Evolutionary conservation across 148 eudicot genomes (phyloP), one percentile per base, ranked within the genome.

Genomic region (Vaccinium darrowii): DNA sequence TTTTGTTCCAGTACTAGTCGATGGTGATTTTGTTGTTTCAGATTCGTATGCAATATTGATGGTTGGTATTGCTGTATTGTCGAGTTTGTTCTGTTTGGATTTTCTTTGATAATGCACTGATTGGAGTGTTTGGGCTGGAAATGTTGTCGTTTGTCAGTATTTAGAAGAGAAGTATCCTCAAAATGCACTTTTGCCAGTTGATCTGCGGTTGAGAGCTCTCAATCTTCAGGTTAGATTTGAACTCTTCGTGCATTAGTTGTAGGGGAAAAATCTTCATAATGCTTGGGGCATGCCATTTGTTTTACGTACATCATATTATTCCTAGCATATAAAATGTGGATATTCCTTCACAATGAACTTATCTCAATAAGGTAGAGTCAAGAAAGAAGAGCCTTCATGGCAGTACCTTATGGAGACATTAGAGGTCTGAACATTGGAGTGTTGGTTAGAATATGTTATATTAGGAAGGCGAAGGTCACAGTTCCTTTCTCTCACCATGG

Each of bases 1-100:
- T 84, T 88, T 51, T 36, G 94, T 93, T 62, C 96, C 94, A 3
- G 92, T 84, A 56, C 87, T 93, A 78, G 91, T 91, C 83, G 96
- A 93, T 85, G 91, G 90, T 27, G 92, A 89, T 72, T 81, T 88
- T 43, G 87, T 89, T 83, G 85, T 93, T 82, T 86, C 94, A 18
- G 96, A 93, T 82, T 92, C 94, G 10, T 87, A 84, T 89, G 94
- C 96, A 53, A 92, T 93, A 84, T 84, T 93, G 63, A 79, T 93
- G 93, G 96, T 93, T 39, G 16, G 89, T 87, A 51, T 13, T 54
- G n/a, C 52, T 11, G n/a, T 5, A 53, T 10, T 84, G 80, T 54
- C 65, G 47, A 67, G 78, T 78, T 62, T 49, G 27, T 78, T 76
- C 23, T 53, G 79, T 23, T 27, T 76, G 51, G 23, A 47, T 47